Base-by-base conservation (phyloP, 805 yeast species). In the Tetrapisispora phaffii region DNA sequence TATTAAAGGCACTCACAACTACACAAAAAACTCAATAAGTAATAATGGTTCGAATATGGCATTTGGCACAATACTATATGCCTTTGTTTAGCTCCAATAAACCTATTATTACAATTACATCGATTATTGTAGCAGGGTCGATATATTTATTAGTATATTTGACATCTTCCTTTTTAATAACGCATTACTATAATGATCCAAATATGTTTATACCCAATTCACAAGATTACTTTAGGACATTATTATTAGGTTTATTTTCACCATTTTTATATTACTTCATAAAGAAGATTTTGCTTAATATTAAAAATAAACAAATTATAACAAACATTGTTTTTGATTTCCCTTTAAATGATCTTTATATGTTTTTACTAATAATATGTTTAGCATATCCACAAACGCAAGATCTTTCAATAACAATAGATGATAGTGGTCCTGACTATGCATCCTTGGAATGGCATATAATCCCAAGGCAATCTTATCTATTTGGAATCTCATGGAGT, bases 301-400 rank as follows among this genome's bases (percentile, higher is more conserved):
- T 62, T 6, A 62, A 62, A 37, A 46, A 59, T 4, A 54, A 59
- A 50, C 44, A 57, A 12, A 49, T 65, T 36, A 52, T 67, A 7
- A 39, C 59, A 6, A 59, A 64, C 10, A 34, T 69, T 3, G 42
- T 67, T 37, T 47, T 56, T 13, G 62, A 62, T 44, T 60, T 58
- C 46, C 57, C 59, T 7, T 36, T 65, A 17, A 62, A 69, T 49
- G 65, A 66, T 40, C 61, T 66, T 65, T 51, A 66, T 36, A 58
- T 63, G 48, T 60, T 70, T 33, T 47, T 64, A 32, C 62, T 69
- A 2, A 45, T 70, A 7, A 52, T 67, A 16, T 55, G 65, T 15
- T 49, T 68, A 44, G 71, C 74, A 22, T 67, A 66, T 41, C 74
- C 74, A 2, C 74, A 69, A 45, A 50, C 58, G 28, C 62, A 66